Conservation (phyloP, 805 yeast genomes). For the Suhomyces sp. region DNA sequence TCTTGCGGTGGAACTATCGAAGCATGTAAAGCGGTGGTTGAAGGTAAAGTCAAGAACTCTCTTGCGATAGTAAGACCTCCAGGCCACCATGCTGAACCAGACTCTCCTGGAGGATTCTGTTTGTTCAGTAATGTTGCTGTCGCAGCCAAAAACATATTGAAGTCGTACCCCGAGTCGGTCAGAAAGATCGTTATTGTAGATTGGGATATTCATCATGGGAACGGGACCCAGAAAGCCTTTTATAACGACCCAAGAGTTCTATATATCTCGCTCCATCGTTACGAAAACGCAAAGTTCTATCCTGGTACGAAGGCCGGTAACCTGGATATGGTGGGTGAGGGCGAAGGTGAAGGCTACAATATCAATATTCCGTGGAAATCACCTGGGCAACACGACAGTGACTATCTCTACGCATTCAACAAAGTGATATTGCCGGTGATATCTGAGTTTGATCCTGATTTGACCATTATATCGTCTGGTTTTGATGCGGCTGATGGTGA, state of each 20-base stretch:
- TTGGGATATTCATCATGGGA: slow-evolving; percentile 99
- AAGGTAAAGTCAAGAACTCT: slow-evolving; percentile 86
- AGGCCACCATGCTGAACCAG: slow-evolving; percentile 99
- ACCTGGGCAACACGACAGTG: slow-evolving; percentile 93
- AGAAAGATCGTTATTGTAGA: slow-evolving; percentile 80
- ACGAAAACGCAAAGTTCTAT: slow-evolving; percentile 86
- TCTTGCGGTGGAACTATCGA: slow-evolving; percentile 98
- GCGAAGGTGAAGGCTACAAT: slow-evolving; percentile 80
- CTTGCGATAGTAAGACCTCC: slow-evolving; percentile 97
- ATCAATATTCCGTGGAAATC: slow-evolving; percentile 93
- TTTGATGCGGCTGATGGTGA: slow-evolving; percentile 99
- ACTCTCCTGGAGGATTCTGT: slow-evolving; percentile 95
- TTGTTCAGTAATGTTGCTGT: slow-evolving; percentile 95
- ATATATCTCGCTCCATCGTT: slow-evolving; percentile 88
- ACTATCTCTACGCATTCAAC: slow-evolving; percentile 87
- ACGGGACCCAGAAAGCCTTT: slow-evolving; percentile 95
- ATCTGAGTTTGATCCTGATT: slow-evolving; percentile 86
- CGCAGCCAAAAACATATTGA: slow-evolving; percentile 83
- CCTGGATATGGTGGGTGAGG: slow-evolving; percentile 78
- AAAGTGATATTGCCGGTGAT: slow-evolving; percentile 85
- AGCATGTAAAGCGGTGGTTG: slow-evolving; percentile 93
- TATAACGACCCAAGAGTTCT: slow-evolving; percentile 85
- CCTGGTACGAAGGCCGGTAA: slow-evolving; percentile 92
- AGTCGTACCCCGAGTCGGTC: slow-evolving; percentile 83
- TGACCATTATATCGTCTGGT: slow-evolving; percentile 90